Evolutionary conservation across 192 early-diverging fungal genomes (phyloP), one percentile per base, ranked within the genome.

Genomic region (Coemansia sp.): DNA sequence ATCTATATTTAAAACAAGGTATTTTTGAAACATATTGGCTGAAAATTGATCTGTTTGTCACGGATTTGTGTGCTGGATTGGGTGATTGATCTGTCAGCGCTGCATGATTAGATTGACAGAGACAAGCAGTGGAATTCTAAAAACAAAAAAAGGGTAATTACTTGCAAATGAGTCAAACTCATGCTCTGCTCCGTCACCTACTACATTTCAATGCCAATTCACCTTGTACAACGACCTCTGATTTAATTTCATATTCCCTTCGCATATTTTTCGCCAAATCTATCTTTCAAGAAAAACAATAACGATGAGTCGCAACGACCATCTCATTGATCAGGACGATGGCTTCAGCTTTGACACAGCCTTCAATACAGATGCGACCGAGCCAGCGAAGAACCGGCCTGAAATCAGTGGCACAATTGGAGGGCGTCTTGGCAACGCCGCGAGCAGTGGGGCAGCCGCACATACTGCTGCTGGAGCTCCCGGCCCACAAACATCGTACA

Each of bases 341-440:
- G 73, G 63, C 45, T 81, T 75, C 59, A 66, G 52, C 13, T 42
- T 81, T 6, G 78, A 81, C 58, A 51, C 64, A 13, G 37, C 65
- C 9, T 80, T 80, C 46, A 63, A 68, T 57, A 48, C 66, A 39
- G 29, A 58, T 15, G 25, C 57, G 8, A 26, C 62, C 9, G 28
- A 30, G 8, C 30, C 55, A 10, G 10, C 51, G 2, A 30, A 68
- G 31, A 75, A 75, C 43, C 69, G 72, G 57, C 72, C 78, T 3
- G 78, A 81, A 60, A 52, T 81, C 59, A 81, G 78, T 40, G 78
- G 78, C 40, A 61, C 69, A n/a, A 72, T 81, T 35, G 78, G 78
- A 23, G 78, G 78, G 20, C 72, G 72, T n/a, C 34, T 75, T 37
- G 78, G 74, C 48, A 51, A 51, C 25, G 26, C 21, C 23, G 20